phyloP scores from a whole-genome alignment of 1,284 basidiomycete genomes.

The Heterobasidion annosum region DNA sequence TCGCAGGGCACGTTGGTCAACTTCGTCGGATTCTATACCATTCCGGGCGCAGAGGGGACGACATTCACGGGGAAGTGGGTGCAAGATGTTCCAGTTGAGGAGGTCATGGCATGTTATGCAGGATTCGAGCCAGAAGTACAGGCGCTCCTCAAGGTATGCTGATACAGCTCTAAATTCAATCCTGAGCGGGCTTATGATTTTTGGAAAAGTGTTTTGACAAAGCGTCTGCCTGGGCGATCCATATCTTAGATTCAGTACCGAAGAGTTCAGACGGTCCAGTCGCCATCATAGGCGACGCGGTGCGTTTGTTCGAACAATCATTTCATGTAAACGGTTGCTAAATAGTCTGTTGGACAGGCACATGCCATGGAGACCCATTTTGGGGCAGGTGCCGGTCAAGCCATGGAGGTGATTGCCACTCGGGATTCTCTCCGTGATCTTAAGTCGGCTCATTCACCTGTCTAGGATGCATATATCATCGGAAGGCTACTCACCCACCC shows the following conservation, averaged over 20 bases:
- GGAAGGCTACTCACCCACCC: constrained; percentile 21
- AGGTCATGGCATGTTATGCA: constrained; percentile 12
- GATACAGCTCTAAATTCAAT: no score
- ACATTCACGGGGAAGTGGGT: constrained; percentile 15
- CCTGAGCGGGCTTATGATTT: background rate
- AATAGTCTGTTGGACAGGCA: constrained; percentile 14
- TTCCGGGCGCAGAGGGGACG: constrained; percentile 13
- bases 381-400: constrained; percentile 30
- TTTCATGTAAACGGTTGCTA: background rate
- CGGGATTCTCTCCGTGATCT: background rate
- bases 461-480: constrained; percentile 27
- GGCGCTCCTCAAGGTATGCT: constrained; percentile 13
- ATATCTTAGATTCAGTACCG: constrained; percentile 13
- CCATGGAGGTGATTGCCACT: constrained; percentile 23
- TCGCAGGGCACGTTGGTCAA: constrained; percentile 16
- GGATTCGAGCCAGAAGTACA: constrained; percentile 18
- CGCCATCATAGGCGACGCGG: constrained; percentile 18
- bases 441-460: background rate
- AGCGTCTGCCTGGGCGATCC: constrained; percentile 17
- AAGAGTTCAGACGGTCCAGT: constrained; percentile 13
- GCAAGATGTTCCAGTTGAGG: constrained; percentile 12
- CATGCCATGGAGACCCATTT: constrained; percentile 31
- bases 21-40: constrained; percentile 13
- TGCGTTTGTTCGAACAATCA: constrained; percentile 3
- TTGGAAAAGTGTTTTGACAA: constrained; percentile 12